phyloP scores from a whole-genome alignment of 176 grass and related monocot genomes.

The Oryza longistaminata region DNA sequence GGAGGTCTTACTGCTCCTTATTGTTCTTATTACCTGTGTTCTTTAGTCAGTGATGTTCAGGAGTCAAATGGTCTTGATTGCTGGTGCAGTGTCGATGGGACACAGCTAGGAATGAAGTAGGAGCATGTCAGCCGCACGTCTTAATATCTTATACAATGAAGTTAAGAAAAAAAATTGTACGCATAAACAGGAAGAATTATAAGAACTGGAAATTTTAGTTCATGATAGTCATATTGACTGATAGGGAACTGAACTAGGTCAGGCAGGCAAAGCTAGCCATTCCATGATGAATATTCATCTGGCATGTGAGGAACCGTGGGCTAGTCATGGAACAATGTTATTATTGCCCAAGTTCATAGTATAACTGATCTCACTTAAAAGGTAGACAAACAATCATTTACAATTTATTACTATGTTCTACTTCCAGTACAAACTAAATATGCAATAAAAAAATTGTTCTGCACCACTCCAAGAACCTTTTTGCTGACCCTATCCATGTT shows the following conservation, averaged over 20 bases:
- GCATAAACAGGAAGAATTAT: background rate
- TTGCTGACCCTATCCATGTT: no score
- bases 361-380: no score
- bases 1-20: background rate
- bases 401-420: no score
- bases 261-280: background rate
- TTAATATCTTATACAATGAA: background rate
- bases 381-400: no score
- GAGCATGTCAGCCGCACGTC: background rate
- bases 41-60: conserved; percentile 7
- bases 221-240: conserved; percentile 2
- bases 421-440: no score
- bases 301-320: background rate
- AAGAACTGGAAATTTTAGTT: background rate
- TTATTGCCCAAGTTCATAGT: background rate
- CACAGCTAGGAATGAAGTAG: background rate
- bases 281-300: background rate
- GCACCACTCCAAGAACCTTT: no score
- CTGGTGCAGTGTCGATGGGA: background rate
- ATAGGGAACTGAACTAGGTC: background rate
- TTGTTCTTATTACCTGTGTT: background rate
- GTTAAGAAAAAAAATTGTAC: background rate
- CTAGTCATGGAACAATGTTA: background rate
- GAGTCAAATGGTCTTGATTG: background rate
- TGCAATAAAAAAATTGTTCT: no score